These are phyloP conservation scores for Peronosclerospora sorghi DNA, from an alignment of 352 stramenopile genomes.

Conservation along the genomic window DNA sequence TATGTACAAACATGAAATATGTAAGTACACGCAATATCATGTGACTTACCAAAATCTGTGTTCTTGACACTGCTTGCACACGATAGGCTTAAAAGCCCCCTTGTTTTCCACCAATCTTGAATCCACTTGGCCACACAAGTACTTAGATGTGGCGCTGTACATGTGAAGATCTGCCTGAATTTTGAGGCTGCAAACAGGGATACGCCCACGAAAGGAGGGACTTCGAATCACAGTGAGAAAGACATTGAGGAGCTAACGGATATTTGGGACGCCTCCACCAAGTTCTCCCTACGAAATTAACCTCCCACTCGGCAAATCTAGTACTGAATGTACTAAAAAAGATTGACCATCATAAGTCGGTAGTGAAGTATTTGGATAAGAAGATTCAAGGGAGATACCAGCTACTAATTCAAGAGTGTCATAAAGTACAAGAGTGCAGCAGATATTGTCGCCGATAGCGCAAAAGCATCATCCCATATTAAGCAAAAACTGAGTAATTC, in stretches of 20 bases:
- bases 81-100: too few species aligned
- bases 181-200: constrained; percentile 16
- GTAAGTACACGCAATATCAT: too few species aligned
- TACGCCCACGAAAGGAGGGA: constrained; percentile 1
- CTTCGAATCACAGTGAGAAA: not conserved
- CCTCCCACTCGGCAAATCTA: constrained; percentile 61
- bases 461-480: constrained; percentile 27
- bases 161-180: constrained; percentile 52
- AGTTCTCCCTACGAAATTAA: constrained; percentile 62
- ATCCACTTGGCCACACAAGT: too few species aligned
- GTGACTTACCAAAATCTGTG: too few species aligned
- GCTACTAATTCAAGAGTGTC: constrained; percentile 33
- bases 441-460: constrained; percentile 44
- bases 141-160: constrained; percentile 68
- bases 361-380: constrained; percentile 51
- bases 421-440: constrained; percentile 37
- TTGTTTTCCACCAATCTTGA: too few species aligned
- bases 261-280: constrained; percentile 25
- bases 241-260: constrained; percentile 21
- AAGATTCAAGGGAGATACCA: constrained; percentile 48
- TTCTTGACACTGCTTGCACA: too few species aligned
- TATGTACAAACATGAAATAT: too few species aligned
- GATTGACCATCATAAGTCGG: constrained; percentile 66
- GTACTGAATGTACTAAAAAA: constrained; percentile 70
- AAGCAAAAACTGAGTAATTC: constrained; percentile 50